Evolutionary conservation across 305 asterid species (phyloP).

Genomic region (Fraxinus floribunda): DNA sequence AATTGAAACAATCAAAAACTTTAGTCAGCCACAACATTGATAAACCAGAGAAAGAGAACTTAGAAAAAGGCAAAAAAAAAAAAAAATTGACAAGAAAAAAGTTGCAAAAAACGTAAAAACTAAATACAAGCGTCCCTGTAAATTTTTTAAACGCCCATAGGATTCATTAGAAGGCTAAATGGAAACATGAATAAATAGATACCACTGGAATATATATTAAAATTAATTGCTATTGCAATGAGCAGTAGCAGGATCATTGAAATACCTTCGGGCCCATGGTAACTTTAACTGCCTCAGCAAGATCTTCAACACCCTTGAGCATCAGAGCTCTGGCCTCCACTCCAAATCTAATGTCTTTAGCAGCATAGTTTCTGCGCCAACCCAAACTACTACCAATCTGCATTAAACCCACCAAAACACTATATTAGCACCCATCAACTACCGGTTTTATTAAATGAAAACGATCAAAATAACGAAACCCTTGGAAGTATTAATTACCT

Average conservation of each 20-base stretch:
- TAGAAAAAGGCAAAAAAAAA: background rate
- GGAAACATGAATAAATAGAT: background rate
- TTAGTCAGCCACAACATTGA: background rate
- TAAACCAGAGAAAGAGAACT: background rate
- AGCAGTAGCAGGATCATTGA: background rate
- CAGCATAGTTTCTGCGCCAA: constrained; percentile 52
- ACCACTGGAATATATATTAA: background rate
- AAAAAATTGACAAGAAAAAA: background rate
- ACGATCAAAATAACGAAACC: background rate
- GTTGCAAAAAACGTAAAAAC: background rate
- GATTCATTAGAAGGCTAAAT: background rate
- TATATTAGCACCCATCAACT: background rate
- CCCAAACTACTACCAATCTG: constrained; percentile 41
- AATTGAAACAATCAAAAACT: background rate
- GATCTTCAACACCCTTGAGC: constrained; percentile 56
- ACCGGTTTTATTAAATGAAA: background rate
- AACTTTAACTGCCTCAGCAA: constrained; percentile 55
- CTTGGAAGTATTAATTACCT: constrained; percentile 21
- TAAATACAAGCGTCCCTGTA: background rate
- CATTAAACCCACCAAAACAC: background rate
- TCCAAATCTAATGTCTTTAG: constrained; percentile 52
- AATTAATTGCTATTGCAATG: background rate
- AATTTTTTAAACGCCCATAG: background rate
- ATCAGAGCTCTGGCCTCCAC: constrained; percentile 51
- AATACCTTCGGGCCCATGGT: constrained; percentile 62